Percentiles rank a stretch among this genome's conserved stretches.
These are phyloP conservation scores for Echria macrotheca DNA, from an alignment of 495 filamentous ascomycete species.

Conservation along the genomic window DNA sequence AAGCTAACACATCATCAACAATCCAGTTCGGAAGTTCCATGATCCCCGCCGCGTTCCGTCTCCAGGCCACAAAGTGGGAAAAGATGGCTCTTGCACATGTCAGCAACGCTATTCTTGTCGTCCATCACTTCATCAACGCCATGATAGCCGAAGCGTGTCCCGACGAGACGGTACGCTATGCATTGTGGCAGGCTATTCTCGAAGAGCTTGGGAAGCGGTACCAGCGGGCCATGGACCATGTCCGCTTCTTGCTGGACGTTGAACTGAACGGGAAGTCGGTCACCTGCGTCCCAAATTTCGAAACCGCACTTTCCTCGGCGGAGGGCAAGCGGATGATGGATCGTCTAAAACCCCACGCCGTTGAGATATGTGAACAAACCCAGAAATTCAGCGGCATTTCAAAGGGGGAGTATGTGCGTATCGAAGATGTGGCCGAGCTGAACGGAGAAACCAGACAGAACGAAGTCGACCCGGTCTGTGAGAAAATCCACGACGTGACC, in stretches of 20 bases:
- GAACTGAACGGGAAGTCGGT: constrained; percentile 41
- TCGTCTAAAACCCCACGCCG: no score
- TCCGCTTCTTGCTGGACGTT: constrained; percentile 42
- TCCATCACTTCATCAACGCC: constrained; percentile 44
- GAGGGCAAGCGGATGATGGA: no score
- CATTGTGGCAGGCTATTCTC: constrained; percentile 36
- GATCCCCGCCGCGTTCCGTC: constrained; percentile 41
- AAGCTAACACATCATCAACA: background rate
- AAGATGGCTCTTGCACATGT: constrained; percentile 33
- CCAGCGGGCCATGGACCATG: constrained; percentile 36
- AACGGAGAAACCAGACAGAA: constrained; percentile 26
- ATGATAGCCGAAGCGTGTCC: constrained; percentile 33
- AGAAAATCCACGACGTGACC: constrained; percentile 54
- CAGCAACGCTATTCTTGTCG: constrained; percentile 35
- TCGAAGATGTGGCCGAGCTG: background rate
- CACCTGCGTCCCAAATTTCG: constrained; percentile 51
- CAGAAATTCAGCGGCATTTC: background rate
- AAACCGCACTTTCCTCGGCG: constrained; percentile 7
- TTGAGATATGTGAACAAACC: no score
- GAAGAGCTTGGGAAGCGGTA: constrained; percentile 43
- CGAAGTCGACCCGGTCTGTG: constrained; percentile 42
- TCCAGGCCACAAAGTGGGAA: constrained; percentile 47
- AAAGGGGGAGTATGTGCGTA: background rate
- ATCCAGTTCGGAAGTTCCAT: constrained; percentile 34
- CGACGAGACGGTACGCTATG: constrained; percentile 33